Evolutionary conservation across 306 rosid genomes (phyloP), one percentile per base, ranked within the genome.

Genomic region (Quercus rubra): DNA sequence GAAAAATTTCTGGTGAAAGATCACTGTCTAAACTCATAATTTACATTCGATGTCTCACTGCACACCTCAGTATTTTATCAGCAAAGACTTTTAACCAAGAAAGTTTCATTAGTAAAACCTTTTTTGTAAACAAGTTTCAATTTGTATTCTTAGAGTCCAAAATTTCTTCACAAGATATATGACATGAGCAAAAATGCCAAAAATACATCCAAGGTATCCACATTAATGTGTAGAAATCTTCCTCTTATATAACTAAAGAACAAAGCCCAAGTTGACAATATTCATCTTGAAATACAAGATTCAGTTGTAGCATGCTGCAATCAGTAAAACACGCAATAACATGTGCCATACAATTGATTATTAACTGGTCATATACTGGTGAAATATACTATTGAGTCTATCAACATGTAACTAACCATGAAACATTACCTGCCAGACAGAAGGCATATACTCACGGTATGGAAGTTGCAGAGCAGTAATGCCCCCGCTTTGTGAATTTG

Each of bases 381-480:
- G 55, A 74, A 70, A 4, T 20, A 18, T 56, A 3, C 12, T 72
- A 38, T 1, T 1, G 46, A 41, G 12, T 41, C 46, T 41, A 25
- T 31, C 54, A 67, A 13, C 46, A 62, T 72, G 55, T 62, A 70
- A 71, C 56, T 59, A 46, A 27, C 74, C 27, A 67, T 66, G 74
- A 74, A 69, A 74, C 54, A 70, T 83, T 88, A 94, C 98, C 98
- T 94, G 97, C 98, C 98, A 92, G 69, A 80, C 84, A 14, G 94
- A 84, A 80, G 98, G 97, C 97, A 92, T 94, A 77, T 84, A 92
- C 87, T 94, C 97, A 28, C 92, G 94, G 77, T 87, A 82, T 75
- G 83, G 87, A 82, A 62, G 70, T 66, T 75, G 88, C 67, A 64
- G 86, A 74, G 31, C 56, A 63, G 63, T 88, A 67, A 78, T 74